Evolutionary conservation across 2,329 filamentous ascomycete genomes (phyloP), one percentile per base, ranked within the genome.

Genomic region (Colletotrichum spinosum): DNA sequence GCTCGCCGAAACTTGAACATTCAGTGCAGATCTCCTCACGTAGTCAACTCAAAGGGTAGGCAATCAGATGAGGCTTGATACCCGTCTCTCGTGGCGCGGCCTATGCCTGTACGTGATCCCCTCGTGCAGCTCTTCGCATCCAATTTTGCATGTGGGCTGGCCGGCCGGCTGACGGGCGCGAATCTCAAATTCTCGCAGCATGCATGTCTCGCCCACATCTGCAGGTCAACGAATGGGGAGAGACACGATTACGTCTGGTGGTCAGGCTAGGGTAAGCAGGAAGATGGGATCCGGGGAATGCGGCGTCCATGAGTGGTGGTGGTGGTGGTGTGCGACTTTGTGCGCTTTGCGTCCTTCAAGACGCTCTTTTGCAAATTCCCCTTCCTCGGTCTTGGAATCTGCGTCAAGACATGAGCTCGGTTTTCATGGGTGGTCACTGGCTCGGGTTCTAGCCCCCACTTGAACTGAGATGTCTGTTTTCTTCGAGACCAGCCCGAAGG

Each of bases 251-350:
- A 33, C 58, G 46, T 48, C 41, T 12, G 46, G 52, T 62, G 41
- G 15, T 35, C 25, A 53, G 42, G n/a, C 15, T 65, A 65, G 62
- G 62, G 41, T 56, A 62, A 52, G 62, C 58, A 56, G 62, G 62
- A 60, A 49, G 58, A 62, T 44, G 11, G 35, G 58, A 62, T 65
- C 62, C 62, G 62, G 62, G 62, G 62, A 65, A 65, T 65, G 62
- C 17, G 49, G 42, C 55, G 33, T 37, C 10, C 34, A 8, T 17
- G 8, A 37, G 6, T 53, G 25, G 7, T 34, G 2, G 54, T 55
- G 53, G 8, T 15, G 33, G 33, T 37, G 0, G 17, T 12, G 8
- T 50, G 55, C 42, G 9, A 41, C 33, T 38, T 39, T 25, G 41
- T 46, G 17, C 45, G 49, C 44, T 9, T 50, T 2, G 33, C 6